Conservation (phyloP, 257 asterid genomes). For the Forsythia suspensa region DNA sequence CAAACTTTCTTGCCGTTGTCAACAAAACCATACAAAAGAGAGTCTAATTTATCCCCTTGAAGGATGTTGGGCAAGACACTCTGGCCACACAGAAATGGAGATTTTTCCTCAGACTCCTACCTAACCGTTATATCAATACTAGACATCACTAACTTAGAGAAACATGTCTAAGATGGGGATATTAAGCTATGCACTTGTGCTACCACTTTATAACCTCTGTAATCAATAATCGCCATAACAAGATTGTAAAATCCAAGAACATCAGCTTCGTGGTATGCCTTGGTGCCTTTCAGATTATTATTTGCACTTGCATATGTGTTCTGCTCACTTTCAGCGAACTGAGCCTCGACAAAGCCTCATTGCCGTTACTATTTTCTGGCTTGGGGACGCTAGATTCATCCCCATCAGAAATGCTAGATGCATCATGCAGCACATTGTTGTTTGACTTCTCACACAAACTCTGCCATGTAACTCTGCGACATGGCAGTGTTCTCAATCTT, state of each 20-base stretch:
- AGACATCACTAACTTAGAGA: background rate
- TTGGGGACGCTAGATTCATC: slow-evolving; percentile 37
- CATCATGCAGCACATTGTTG: slow-evolving; percentile 35
- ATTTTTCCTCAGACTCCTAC: background rate
- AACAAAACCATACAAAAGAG: slow-evolving; percentile 91
- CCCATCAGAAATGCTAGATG: slow-evolving; percentile 26
- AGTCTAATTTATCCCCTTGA: slow-evolving; percentile 93
- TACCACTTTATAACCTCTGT: slow-evolving; percentile 93
- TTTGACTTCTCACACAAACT: slow-evolving; percentile 38
- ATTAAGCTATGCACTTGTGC: slow-evolving; percentile 67
- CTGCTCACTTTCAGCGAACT: slow-evolving; percentile 94
- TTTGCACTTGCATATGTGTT: slow-evolving; percentile 97
- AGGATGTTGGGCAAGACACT: slow-evolving; percentile 97
- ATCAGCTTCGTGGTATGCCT: slow-evolving; percentile 97
- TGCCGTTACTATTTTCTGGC: slow-evolving; percentile 37
- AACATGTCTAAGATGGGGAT: background rate
- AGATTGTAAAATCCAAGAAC: slow-evolving; percentile 87
- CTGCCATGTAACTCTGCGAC: slow-evolving; percentile 15
- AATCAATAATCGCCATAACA: slow-evolving; percentile 95
- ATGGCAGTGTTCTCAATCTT: slow-evolving; percentile 41
- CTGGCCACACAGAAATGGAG: slow-evolving; percentile 37
- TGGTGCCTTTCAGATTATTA: slow-evolving; percentile 95
- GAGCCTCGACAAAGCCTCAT: slow-evolving; percentile 50
- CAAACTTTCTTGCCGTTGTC: slow-evolving; percentile 94
- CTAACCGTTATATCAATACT: background rate